Conservation (phyloP, 2,329 filamentous ascomycete species). For the Trichoderma arundinaceum region DNA sequence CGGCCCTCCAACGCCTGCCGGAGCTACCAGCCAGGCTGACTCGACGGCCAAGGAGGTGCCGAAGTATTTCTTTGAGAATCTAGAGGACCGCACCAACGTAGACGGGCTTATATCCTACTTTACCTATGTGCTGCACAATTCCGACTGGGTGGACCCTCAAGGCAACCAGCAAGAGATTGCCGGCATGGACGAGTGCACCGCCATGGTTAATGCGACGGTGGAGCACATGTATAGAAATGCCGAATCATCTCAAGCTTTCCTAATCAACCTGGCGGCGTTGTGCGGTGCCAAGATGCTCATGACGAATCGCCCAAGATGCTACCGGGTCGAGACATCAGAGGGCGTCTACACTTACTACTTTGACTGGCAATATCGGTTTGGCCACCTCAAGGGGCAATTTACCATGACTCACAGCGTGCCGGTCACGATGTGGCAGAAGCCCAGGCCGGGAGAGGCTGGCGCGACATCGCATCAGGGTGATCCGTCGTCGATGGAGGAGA, state of each 20-base stretch:
- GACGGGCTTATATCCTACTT: conserved; percentile 62
- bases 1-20: neutral
- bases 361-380: conserved; percentile 62
- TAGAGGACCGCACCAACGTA: conserved; percentile 59
- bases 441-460: conserved; percentile 34
- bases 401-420: conserved; percentile 57
- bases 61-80: conserved; percentile 45
- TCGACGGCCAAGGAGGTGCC: conserved; percentile 35
- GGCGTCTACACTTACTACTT: conserved; percentile 56
- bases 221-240: conserved; percentile 59
- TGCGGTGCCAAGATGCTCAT: conserved; percentile 60
- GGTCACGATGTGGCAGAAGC: conserved; percentile 50
- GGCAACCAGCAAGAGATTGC: conserved; percentile 52
- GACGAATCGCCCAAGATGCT: conserved; percentile 48
- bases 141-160: conserved; percentile 57
- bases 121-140: conserved; percentile 55
- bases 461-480: conserved; percentile 26
- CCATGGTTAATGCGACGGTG: conserved; percentile 60
- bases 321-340: conserved; percentile 51
- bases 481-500: conserved; percentile 33
- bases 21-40: neutral
- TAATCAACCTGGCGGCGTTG: conserved; percentile 64
- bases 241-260: conserved; percentile 58
- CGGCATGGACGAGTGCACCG: conserved; percentile 58
- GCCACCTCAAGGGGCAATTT: conserved; percentile 58